Base-by-base conservation (phyloP, 768 basidiomycete species). In the Austroboletus eburneus region DNA sequence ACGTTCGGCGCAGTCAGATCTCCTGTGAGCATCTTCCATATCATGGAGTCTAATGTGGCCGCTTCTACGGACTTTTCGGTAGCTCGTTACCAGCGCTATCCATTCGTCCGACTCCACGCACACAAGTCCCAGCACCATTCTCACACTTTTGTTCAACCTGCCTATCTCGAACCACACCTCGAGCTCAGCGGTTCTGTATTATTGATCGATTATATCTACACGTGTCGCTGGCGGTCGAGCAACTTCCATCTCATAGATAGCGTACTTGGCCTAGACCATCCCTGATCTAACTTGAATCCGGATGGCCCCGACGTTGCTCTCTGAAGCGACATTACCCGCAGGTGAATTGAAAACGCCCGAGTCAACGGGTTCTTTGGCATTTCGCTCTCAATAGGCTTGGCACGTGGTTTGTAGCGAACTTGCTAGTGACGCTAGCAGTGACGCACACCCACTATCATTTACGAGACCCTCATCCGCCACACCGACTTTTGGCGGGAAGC, bases 131-230 rank as follows among this genome's bases (percentile, higher is more conserved):
- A 5, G 27, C 29, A 5, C 33, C n/a, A 10, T 48, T 59, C 58
- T 50, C 58, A 59, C 50, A 49, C 50, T 44, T 44, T 54, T 37
- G 43, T 60, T 51, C 51, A 49, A 23, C 29, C 49, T 60, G 8
- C 51, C 57, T 42, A 45, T 49, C 45, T 39, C 40, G 33, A 50
- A 42, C 33, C 2, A 37, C 24, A 44, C 51, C 33, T 38, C 29
- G 37, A n/a, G n/a, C 12, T 27, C 27, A 6, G 8, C 32, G 16
- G 20, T 37, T 39, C 30, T 29, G 50, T 42, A 45, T 37, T 21
- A 21, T 27, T 21, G 25, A 34, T 23, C 30, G 34, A 34, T 32
- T 24, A 42, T n/a, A n/a, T n/a, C n/a, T 22, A 40, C 29, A 8
- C 23, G 42, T 49, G 40, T 50, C 34, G 30, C 38, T 27, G 27